phyloP scores from a whole-genome alignment of 2,329 filamentous ascomycete genomes.

The Colletotrichum sp. region DNA sequence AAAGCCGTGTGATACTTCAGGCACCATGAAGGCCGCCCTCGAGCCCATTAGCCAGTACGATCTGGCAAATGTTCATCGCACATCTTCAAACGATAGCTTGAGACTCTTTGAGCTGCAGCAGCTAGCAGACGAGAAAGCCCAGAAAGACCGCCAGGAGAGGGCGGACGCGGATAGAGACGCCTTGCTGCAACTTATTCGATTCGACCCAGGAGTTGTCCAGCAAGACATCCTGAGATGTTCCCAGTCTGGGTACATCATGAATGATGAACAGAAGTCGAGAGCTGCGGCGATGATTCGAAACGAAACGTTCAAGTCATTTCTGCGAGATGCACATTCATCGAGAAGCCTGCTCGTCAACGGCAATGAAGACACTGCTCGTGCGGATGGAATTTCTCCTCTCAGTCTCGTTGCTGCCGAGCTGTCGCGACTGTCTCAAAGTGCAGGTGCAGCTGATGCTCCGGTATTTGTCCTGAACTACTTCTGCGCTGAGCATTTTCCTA shows the following conservation, averaged over 20 bases:
- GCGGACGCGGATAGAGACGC: neutral
- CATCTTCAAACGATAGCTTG: neutral
- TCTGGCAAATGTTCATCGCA: neutral
- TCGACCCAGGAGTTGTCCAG: neutral
- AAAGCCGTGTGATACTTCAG: neutral
- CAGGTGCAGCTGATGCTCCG: neutral
- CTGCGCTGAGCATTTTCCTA: neutral
- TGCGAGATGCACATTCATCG: neutral
- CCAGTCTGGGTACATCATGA: neutral
- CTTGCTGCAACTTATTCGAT: neutral
- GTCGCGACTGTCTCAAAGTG: neutral
- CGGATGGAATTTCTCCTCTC: neutral
- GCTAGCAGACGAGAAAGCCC: neutral
- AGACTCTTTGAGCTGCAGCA: neutral
- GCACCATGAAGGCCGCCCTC: neutral
- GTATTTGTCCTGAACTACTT: neutral
- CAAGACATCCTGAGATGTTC: neutral
- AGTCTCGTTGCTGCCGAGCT: constrained; percentile 8
- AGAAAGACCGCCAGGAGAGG: neutral
- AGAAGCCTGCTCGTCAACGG: neutral
- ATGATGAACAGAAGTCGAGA: neutral
- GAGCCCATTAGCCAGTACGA: neutral
- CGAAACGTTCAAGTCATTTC: neutral
- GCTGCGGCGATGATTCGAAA: neutral
- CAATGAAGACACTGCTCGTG: neutral